A percentile compares a stretch with the other conserved stretches of the same genome.
Evolutionary conservation across 176 grass and related monocot genomes (phyloP).

Genomic region (Zoysia pacifica): DNA sequence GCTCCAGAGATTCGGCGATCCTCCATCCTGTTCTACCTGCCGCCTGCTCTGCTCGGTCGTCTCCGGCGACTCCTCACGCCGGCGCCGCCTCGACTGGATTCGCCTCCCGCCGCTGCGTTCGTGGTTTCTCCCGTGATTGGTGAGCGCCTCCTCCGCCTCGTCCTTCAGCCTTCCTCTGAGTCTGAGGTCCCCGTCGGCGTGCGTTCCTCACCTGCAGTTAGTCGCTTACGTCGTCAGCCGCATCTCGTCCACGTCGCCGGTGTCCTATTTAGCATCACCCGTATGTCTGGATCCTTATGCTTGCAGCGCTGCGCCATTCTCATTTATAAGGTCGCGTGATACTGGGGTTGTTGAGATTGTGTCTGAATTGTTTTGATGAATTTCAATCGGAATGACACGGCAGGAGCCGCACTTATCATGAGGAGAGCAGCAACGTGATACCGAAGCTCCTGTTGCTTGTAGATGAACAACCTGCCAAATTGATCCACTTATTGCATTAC

Average conservation of each 20-base stretch:
- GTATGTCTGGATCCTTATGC: not conserved
- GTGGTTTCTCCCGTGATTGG: not conserved
- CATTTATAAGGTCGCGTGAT: not conserved
- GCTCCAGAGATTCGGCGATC: not conserved
- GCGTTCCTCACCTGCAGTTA: not conserved
- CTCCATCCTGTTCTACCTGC: not conserved
- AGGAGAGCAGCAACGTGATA: not conserved
- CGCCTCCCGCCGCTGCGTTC: not conserved
- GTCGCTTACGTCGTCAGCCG: not conserved
- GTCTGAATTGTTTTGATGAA: not conserved
- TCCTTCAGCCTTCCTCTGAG: no score
- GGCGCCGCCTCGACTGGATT: not conserved
- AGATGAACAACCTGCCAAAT: not conserved
- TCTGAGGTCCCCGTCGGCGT: not conserved
- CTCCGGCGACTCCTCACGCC: not conserved
- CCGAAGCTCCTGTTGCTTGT: not conserved
- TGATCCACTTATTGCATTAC: not conserved
- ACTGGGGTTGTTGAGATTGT: not conserved
- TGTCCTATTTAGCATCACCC: not conserved
- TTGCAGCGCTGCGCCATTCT: no score
- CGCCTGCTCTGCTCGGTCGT: not conserved
- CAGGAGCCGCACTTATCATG: not conserved
- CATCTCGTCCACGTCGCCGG: not conserved
- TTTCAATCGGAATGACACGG: not conserved
- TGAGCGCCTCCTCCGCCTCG: not conserved